Evolutionary conservation across 257 asterid genomes (phyloP).

Genomic region (Plantago ovata): DNA sequence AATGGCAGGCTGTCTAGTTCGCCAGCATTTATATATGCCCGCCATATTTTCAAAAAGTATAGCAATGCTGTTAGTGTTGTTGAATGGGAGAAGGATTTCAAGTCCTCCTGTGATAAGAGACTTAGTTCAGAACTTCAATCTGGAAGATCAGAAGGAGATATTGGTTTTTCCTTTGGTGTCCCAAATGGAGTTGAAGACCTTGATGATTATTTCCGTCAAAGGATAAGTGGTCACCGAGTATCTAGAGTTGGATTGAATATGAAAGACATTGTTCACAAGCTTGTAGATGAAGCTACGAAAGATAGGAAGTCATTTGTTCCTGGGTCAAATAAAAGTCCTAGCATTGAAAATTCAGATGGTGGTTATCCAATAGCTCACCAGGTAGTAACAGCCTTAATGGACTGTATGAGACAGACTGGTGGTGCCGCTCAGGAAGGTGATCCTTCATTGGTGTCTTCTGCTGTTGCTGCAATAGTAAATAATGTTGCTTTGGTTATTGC

Average conservation of each 20-base stretch:
- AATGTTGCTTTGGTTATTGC: constrained; percentile 69
- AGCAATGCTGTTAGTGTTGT: constrained; percentile 59
- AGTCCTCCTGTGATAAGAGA: constrained; percentile 75
- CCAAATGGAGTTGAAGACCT: constrained; percentile 93
- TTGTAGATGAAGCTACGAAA: constrained; percentile 78
- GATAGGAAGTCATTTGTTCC: constrained; percentile 66
- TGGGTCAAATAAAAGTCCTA: constrained; percentile 49
- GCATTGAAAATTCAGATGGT: constrained; percentile 67
- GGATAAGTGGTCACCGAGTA: constrained; percentile 67
- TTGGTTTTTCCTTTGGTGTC: constrained; percentile 79
- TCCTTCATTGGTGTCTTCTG: constrained; percentile 90
- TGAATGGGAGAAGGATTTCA: constrained; percentile 87
- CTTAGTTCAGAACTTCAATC: constrained; percentile 79
- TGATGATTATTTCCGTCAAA: constrained; percentile 91
- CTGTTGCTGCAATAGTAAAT: constrained; percentile 80
- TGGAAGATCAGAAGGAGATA: constrained; percentile 77
- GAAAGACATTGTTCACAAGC: constrained; percentile 85
- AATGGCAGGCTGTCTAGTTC: constrained; percentile 75
- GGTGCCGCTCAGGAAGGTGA: constrained; percentile 99
- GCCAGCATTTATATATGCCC: constrained; percentile 64
- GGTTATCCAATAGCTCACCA: constrained; percentile 72
- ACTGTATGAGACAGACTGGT: constrained; percentile 99
- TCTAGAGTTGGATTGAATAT: constrained; percentile 86
- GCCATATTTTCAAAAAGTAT: constrained; percentile 71
- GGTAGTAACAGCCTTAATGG: constrained; percentile 79